Evolutionary conservation across 1,139 yeast genomes (phyloP), one percentile per base, ranked within the genome.

Genomic region (Saccharomyces hybrid): DNA sequence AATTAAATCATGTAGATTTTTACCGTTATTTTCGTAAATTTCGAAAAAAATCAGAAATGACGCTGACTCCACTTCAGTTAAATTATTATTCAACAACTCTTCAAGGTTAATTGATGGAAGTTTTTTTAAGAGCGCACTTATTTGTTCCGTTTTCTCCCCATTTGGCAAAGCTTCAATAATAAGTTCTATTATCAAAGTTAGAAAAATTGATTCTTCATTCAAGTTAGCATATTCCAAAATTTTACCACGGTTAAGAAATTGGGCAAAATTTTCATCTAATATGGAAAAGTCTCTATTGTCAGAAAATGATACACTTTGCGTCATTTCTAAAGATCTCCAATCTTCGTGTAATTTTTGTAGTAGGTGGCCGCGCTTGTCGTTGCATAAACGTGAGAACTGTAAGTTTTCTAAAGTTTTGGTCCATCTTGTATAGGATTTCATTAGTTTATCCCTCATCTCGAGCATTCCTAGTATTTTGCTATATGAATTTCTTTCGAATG

Each of bases 271-370:
- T 6, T 50, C 29, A 8, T 59, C 60, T 34, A 61, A 58, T 9
- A 63, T 59, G 9, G 59, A 50, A 56, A 58, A 64, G 54, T 67
- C 70, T 49, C 71, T 61, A 50, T 69, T 68, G 55, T 68, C 71
- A 14, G 58, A 54, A 41, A 62, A 57, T 5, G 52, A 46, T 13
- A 47, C 23, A 0, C 34, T 23, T 23, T 55, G 60, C 8, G 51
- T 51, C 29, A 57, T 44, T 48, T 60, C 56, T 27, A 58, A 19
- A 11, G 38, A 52, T 41, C 57, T 57, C 59, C 60, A 58, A 23
- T 55, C 54, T 4, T 42, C 51, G 27, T 59, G 61, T 42, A 62
- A 49, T 5, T 47, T 55, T 16, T 57, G 55, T 13, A 63, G 48
- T 14, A 60, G 57, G 3, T 53, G 54, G 2, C 59, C 57, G 25